Conservation (phyloP, 2,329 filamentous ascomycete genomes). For the Lasiodiplodia gonubiensis region DNA sequence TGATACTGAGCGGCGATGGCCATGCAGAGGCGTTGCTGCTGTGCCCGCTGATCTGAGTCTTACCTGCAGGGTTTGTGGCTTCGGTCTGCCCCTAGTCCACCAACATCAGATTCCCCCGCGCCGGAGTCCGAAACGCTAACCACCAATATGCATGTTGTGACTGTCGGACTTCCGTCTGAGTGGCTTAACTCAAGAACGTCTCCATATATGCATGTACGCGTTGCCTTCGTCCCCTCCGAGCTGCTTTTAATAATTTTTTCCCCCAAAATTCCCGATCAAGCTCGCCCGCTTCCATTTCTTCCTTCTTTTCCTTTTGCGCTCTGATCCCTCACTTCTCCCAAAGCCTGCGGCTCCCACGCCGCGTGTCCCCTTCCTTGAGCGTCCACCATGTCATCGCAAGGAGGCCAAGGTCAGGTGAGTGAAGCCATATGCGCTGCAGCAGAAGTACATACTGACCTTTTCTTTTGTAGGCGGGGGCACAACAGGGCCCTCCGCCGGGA, state of each 20-base stretch:
- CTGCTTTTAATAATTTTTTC: not conserved
- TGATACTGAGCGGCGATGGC: conserved; percentile 3
- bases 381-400: conserved; percentile 14
- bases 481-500: not conserved
- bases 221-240: not conserved
- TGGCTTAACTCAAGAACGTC: not conserved
- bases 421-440: not conserved
- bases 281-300: not conserved
- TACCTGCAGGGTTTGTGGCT: conserved; percentile 19
- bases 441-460: not conserved
- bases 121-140: conserved; percentile 24
- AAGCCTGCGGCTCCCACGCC: not conserved
- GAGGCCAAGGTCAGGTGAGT: conserved; percentile 12
- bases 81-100: conserved; percentile 8
- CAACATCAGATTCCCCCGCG: conserved; percentile 25
- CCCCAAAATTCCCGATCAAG: not conserved
- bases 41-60: conserved; percentile 24
- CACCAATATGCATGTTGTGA: conserved; percentile 3
- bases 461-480: not conserved
- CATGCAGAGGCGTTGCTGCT: conserved; percentile 19
- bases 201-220: conserved; percentile 23
- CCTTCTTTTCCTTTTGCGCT: not conserved
- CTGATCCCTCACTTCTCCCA: not conserved
- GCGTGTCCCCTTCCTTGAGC: conserved; percentile 7
- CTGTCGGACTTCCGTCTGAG: conserved; percentile 16